Evolutionary conservation across 345 rosid genomes (phyloP), one percentile per base, ranked within the genome.

Genomic region (Acer campestre): DNA sequence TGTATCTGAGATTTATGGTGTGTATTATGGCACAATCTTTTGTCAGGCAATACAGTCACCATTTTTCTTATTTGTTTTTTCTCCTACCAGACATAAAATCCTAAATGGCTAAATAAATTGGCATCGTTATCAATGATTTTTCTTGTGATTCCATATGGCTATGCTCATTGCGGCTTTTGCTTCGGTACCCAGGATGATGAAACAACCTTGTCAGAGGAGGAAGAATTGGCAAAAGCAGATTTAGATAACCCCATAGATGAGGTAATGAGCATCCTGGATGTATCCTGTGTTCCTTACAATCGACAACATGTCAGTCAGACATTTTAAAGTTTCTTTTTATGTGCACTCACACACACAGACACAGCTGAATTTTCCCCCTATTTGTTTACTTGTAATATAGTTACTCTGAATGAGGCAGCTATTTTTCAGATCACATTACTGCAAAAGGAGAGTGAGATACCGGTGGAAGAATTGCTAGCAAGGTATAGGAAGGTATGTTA

Each of bases 401-500:
- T 79, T 73, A 22, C 71, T 65, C 75, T 82, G 75, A 82, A 59
- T 79, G 70, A 51, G 38, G 42, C 68, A 80, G 48, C 71, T 31
- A 38, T 77, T 80, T 82, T 35, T 68, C 92, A 96, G 99, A 89
- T 96, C 80, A 82, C 88, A 5, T 81, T 96, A 77, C 90, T 96
- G 83, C 92, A 92, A 78, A 92, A 85, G 84, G 99, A 96, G 88
- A 91, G 94, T 82, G 99, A 94, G 84, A 89, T 92, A 56, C 89
- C 99, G 10, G 75, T 96, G 76, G 95, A 92, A 85, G 94, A 87
- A 79, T 83, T 96, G 89, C 94, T 94, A 84, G 90, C 94, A 83
- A 90, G 94, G 97, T 96, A 94, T 88, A 94, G 84, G 84, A 88
- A 94, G 98, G 99, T 96, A 92, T 78, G 94, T 84, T 68, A 25